Conservation (phyloP, 805 yeast genomes). For the Kluyveromyces nonfermentans region DNA sequence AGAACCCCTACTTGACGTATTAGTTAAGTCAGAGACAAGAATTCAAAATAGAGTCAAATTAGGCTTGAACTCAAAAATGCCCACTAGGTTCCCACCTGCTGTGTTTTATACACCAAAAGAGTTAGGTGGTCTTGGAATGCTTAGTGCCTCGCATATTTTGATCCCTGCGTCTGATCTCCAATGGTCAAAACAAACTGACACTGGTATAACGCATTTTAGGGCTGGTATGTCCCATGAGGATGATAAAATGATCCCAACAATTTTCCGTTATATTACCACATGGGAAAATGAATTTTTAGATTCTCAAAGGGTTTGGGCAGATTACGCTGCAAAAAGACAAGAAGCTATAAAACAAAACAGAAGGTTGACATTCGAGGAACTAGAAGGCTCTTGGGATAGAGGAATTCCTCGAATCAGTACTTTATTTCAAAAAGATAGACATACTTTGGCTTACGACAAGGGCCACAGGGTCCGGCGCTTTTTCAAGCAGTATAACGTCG, state of each 20-base stretch:
- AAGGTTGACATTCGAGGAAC: slow-evolving; percentile 81
- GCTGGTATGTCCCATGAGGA: slow-evolving; percentile 85
- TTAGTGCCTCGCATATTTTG: slow-evolving; percentile 90
- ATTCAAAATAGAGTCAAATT: slow-evolving; percentile 90
- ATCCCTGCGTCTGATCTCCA: slow-evolving; percentile 88
- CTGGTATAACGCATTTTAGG: slow-evolving; percentile 89
- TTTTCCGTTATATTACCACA: slow-evolving; percentile 83
- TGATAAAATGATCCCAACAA: slow-evolving; percentile 78
- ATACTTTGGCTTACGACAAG: slow-evolving; percentile 87
- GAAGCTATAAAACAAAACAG: slow-evolving; percentile 83
- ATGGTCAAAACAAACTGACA: slow-evolving; percentile 89
- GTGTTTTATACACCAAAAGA: slow-evolving; percentile 97
- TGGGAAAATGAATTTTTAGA: slow-evolving; percentile 97
- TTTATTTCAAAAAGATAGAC: slow-evolving; percentile 87
- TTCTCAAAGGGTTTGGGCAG: slow-evolving; percentile 96
- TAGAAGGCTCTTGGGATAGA: slow-evolving; percentile 92
- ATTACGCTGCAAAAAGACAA: slow-evolving; percentile 79
- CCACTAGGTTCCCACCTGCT: slow-evolving; percentile 96
- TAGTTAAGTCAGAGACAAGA: slow-evolving; percentile 87
- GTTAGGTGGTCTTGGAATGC: slow-evolving; percentile 94
- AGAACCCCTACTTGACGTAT: slow-evolving; percentile 59
- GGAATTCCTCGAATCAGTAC: slow-evolving; percentile 96
- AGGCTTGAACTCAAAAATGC: slow-evolving; percentile 97
- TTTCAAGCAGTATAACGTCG: slow-evolving; percentile 61
- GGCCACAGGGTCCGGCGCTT: slow-evolving; percentile 82